Conservation (phyloP, 2,329 filamentous ascomycete genomes). For the Colletotrichum sp. region DNA sequence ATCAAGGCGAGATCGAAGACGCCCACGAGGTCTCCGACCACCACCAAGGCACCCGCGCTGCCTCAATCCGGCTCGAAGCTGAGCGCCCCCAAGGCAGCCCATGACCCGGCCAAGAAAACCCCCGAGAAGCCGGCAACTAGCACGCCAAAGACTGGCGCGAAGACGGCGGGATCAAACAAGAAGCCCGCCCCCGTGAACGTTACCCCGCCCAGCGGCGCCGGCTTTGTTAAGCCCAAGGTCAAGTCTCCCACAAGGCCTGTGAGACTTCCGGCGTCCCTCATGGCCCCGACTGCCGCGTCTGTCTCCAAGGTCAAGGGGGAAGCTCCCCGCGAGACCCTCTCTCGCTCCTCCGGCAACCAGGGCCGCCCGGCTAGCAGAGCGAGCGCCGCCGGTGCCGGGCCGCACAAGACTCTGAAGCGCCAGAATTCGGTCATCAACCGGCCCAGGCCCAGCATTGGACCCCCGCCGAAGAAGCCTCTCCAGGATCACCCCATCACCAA, state of each 20-base stretch:
- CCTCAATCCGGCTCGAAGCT: conserved; percentile 33
- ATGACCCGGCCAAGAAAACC: conserved; percentile 11
- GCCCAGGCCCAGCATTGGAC: conserved; percentile 59
- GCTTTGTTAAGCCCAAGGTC: conserved; percentile 63
- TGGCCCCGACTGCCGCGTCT: conserved; percentile 73
- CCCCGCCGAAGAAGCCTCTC: conserved; percentile 62
- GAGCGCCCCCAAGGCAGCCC: conserved; percentile 27
- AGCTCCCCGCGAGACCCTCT: conserved; percentile 27
- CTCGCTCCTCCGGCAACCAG: conserved; percentile 28
- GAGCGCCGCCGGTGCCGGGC: conserved; percentile 36
- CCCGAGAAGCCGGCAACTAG: conserved; percentile 40
- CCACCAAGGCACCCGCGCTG: conserved; percentile 43
- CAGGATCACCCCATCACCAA: conserved; percentile 52
- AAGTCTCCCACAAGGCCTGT: conserved; percentile 74
- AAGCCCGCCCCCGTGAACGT: conserved; percentile 49
- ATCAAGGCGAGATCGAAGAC: conserved; percentile 34
- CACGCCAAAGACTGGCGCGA: conserved; percentile 30
- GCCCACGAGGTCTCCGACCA: conserved; percentile 39
- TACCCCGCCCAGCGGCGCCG: conserved; percentile 41
- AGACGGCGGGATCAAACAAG: conserved; percentile 39
- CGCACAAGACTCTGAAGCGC: conserved; percentile 43
- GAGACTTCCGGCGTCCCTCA: conserved; percentile 70
- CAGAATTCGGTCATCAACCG: conserved; percentile 51
- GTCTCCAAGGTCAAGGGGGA: conserved; percentile 59
- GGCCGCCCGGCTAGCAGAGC: conserved; percentile 52